phyloP scores from a whole-genome alignment of 257 asterid genomes.

The Nicotiana noctiflora region DNA sequence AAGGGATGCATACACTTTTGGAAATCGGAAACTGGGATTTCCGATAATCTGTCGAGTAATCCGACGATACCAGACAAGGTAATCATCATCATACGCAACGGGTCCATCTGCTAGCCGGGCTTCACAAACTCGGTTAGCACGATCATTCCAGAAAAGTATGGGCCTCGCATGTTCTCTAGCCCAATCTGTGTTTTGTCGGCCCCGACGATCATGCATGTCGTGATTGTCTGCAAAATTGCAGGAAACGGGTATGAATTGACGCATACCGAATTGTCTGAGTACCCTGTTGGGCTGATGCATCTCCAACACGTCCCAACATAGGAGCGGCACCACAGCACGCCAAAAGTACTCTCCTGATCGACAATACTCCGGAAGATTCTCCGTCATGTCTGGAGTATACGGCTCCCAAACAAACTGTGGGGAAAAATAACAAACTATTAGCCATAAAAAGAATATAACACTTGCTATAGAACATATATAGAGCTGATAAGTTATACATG shows the following conservation, averaged over 20 bases:
- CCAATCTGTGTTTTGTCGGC: slow-evolving; percentile 84
- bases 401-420: slow-evolving; percentile 62
- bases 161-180: slow-evolving; percentile 63
- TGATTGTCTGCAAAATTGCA: slow-evolving; percentile 53
- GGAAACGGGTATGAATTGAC: slow-evolving; percentile 45
- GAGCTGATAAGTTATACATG: too few species aligned
- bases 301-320: slow-evolving; percentile 76
- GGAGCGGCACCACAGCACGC: slow-evolving; percentile 66
- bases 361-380: slow-evolving; percentile 58
- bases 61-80: slow-evolving; percentile 60
- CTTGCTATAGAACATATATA: too few species aligned
- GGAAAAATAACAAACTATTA: too few species aligned
- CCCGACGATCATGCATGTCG: slow-evolving; percentile 72
- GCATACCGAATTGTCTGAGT: slow-evolving; percentile 69
- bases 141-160: slow-evolving; percentile 65
- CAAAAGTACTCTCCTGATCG: slow-evolving; percentile 54
- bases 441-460: too few species aligned
- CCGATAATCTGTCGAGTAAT: slow-evolving; percentile 64
- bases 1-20: slow-evolving; percentile 48
- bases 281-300: slow-evolving; percentile 73
- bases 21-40: slow-evolving; percentile 61
- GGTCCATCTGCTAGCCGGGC: slow-evolving; percentile 39
- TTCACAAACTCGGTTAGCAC: slow-evolving; percentile 33
- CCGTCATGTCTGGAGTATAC: slow-evolving; percentile 43
- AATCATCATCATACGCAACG: slow-evolving; percentile 57